Conservation (phyloP, 2,329 filamentous ascomycete genomes). For the Seiridium cupressi region DNA sequence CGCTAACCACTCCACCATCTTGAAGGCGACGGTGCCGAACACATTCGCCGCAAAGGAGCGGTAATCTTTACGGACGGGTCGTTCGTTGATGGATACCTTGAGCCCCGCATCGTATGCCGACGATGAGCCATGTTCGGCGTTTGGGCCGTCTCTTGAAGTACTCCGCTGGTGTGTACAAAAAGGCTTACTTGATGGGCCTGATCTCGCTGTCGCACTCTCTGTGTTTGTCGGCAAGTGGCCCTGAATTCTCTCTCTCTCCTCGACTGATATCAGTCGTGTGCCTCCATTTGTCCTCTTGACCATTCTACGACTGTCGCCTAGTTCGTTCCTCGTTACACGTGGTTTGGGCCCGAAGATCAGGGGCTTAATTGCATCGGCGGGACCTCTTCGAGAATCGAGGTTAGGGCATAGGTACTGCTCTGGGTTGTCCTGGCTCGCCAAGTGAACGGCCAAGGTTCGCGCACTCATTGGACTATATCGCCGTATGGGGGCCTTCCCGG, state of each 20-base stretch:
- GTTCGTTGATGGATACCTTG: constrained; percentile 42
- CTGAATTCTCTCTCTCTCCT: not conserved
- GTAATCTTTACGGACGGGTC: constrained; percentile 51
- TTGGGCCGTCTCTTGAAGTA: not conserved
- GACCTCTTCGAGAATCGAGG: constrained; percentile 39
- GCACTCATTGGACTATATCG: constrained; percentile 81
- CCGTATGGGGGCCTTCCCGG: constrained; percentile 67
- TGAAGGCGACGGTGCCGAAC: constrained; percentile 65
- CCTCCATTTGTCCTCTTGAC: constrained; percentile 10
- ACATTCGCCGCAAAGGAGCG: constrained; percentile 61
- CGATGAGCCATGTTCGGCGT: constrained; percentile 1
- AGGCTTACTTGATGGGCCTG: not conserved
- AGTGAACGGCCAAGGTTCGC: constrained; percentile 73
- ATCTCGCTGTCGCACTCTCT: not conserved
- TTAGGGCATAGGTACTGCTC: constrained; percentile 65
- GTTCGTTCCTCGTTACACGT: constrained; percentile 19
- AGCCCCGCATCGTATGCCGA: constrained; percentile 7
- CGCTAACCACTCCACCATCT: constrained; percentile 70
- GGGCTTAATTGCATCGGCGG: constrained; percentile 44
- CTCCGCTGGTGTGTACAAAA: not conserved
- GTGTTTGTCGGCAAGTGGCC: not conserved
- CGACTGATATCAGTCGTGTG: not conserved
- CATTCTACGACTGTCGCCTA: constrained; percentile 7
- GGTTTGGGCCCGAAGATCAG: constrained; percentile 43
- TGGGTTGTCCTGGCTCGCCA: constrained; percentile 78